These are phyloP conservation scores for Aspergillus spinulosporus DNA, from an alignment of 2,329 filamentous ascomycete species.

Conservation along the genomic window DNA sequence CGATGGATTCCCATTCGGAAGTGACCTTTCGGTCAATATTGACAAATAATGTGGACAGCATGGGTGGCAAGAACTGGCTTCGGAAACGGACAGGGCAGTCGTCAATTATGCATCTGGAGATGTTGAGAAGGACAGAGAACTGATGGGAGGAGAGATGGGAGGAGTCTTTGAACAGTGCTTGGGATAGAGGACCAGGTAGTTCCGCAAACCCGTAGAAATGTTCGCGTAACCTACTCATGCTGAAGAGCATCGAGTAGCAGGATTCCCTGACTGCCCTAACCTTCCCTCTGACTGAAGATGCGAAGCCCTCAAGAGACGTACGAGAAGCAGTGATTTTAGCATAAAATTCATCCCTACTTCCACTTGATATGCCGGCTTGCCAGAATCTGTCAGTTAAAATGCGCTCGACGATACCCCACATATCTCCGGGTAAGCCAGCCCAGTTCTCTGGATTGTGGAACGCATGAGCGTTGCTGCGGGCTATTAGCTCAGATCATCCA, in stretches of 20 bases:
- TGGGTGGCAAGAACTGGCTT: constrained; percentile 76
- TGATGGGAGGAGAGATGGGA: constrained; percentile 86
- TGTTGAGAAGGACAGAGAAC: constrained; percentile 85
- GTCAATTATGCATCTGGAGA: constrained; percentile 85
- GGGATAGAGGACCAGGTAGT: constrained; percentile 77
- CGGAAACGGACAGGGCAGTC: constrained; percentile 81
- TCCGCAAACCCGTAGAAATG: constrained; percentile 90
- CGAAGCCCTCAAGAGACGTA: constrained; percentile 85
- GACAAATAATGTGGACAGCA: constrained; percentile 77
- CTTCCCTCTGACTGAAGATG: constrained; percentile 86
- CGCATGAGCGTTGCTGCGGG: constrained; percentile 74
- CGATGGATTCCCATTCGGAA: constrained; percentile 79
- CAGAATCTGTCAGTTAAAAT: constrained; percentile 95
- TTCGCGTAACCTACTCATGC: constrained; percentile 81
- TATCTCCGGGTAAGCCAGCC: constrained; percentile 71
- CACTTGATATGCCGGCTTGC: constrained; percentile 95
- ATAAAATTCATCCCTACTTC: constrained; percentile 96
- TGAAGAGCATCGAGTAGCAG: constrained; percentile 91
- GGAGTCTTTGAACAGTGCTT: constrained; percentile 80
- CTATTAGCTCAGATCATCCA: constrained; percentile 15
- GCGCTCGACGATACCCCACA: constrained; percentile 73
- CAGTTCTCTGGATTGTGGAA: constrained; percentile 87
- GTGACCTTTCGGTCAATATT: constrained; percentile 87
- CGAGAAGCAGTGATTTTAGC: constrained; percentile 86
- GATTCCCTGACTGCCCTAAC: constrained; percentile 88